Percentiles rank a stretch among this genome's conserved stretches.
Conservation (phyloP, 495 filamentous ascomycete species). For the Penicillium chermesinum region DNA sequence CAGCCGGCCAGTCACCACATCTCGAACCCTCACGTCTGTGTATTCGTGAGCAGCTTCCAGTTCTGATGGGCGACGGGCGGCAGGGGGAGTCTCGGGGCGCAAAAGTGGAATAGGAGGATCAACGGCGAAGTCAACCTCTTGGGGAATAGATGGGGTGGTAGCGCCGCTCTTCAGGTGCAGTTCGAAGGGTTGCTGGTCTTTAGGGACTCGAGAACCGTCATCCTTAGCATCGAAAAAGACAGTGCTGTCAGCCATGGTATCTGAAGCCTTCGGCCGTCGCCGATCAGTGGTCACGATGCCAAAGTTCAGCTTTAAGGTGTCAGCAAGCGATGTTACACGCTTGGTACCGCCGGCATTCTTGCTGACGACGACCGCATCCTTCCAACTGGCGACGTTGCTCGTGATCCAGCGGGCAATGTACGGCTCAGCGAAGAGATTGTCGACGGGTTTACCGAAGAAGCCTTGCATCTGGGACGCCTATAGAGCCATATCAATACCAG, state of each 20-base stretch:
- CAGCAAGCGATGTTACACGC: slow-evolving; percentile 91
- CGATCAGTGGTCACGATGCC: slow-evolving; percentile 94
- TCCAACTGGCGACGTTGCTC: slow-evolving; percentile 81
- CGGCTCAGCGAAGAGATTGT: slow-evolving; percentile 95
- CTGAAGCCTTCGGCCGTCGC: slow-evolving; percentile 51
- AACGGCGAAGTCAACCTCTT: slow-evolving; percentile 11
- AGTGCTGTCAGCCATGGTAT: slow-evolving; percentile 63
- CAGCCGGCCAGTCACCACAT: slow-evolving; percentile 86
- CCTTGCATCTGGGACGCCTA: slow-evolving; percentile 94
- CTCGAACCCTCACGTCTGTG: slow-evolving; percentile 77
- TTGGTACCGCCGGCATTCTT: slow-evolving; percentile 98
- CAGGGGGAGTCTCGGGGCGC: slow-evolving; percentile 33
- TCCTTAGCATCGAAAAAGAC: slow-evolving; percentile 47
- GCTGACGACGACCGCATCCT: slow-evolving; percentile 88
- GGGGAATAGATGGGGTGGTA: slow-evolving; percentile 15
- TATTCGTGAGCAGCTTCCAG: slow-evolving; percentile 59
- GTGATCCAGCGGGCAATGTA: slow-evolving; percentile 94
- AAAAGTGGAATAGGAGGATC: slow-evolving; percentile 11
- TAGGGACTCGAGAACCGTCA: slow-evolving; percentile 22
- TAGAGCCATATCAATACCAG: slow-evolving; percentile 18
- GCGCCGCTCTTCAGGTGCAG: slow-evolving; percentile 23
- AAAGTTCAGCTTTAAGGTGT: slow-evolving; percentile 94
- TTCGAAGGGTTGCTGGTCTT: slow-evolving; percentile 30
- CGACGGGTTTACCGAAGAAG: slow-evolving; percentile 96
- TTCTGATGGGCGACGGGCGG: slow-evolving; percentile 38